Percentiles rank a stretch among this genome's conserved stretches.
Conservation (phyloP, 345 rosid species). For the Triadica sebifera region DNA sequence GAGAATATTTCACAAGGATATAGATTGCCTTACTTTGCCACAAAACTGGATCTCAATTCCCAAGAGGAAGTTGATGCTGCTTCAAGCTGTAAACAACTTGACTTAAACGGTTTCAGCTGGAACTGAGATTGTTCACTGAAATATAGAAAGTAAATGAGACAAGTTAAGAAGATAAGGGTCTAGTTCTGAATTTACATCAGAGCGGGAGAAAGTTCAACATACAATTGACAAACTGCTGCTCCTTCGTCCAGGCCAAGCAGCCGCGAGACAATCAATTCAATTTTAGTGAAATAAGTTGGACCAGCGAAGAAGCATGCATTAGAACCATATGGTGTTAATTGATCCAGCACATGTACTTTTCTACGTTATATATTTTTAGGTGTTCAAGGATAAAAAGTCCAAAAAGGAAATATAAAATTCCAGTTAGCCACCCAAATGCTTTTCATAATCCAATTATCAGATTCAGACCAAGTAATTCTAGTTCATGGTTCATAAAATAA, state of each 20-base stretch:
- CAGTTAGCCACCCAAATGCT: not conserved
- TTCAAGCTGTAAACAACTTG: constrained; percentile 62
- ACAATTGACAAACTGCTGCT: constrained; percentile 1
- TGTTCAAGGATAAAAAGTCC: not conserved
- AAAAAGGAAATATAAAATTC: not conserved
- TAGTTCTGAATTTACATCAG: not conserved
- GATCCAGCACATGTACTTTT: constrained; percentile 1
- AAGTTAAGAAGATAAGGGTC: constrained; percentile 13
- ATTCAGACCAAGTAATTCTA: not conserved
- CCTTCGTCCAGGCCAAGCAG: not conserved
- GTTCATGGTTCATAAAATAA: not conserved
- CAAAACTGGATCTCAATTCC: constrained; percentile 73
- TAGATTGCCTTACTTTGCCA: constrained; percentile 36
- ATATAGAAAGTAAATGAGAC: not conserved
- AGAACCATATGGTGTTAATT: not conserved
- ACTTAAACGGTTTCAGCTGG: constrained; percentile 92
- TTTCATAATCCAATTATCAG: not conserved
- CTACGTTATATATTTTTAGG: constrained; percentile 7
- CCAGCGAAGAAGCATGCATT: not conserved
- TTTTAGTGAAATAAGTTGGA: constrained; percentile 22
- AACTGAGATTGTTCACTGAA: constrained; percentile 33
- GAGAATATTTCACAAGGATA: constrained; percentile 34
- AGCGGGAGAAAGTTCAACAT: constrained; percentile 10
- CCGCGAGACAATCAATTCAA: constrained; percentile 11
- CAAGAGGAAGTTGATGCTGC: constrained; percentile 53